Evolutionary conservation across 2,329 filamentous ascomycete genomes (phyloP).

Genomic region (Cercospora janseana): DNA sequence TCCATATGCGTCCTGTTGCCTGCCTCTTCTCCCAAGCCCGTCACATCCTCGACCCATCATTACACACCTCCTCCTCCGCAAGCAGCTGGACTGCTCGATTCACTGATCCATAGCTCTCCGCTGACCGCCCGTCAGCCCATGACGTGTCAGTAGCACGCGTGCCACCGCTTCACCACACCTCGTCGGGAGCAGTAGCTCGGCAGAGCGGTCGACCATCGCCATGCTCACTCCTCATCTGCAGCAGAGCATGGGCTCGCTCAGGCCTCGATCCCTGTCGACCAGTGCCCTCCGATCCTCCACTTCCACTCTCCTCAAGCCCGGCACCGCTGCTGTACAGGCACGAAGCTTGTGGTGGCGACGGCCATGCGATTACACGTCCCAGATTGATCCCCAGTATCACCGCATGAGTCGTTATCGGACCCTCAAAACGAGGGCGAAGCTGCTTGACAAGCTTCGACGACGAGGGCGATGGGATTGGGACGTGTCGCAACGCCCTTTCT

Average conservation of each 20-base stretch:
- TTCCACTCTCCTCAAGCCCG: conserved; percentile 19
- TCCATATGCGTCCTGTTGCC: not conserved
- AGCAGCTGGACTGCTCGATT: not conserved
- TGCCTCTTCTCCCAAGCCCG: not conserved
- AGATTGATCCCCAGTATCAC: conserved; percentile 36
- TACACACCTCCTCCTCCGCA: not conserved
- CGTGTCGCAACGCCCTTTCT: conserved; percentile 28
- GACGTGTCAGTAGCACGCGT: conserved; percentile 6
- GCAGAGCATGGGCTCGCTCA: conserved; percentile 19
- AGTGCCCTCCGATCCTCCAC: conserved; percentile 20
- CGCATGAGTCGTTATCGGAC: conserved; percentile 33
- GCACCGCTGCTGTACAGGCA: conserved; percentile 15
- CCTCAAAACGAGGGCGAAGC: conserved; percentile 34
- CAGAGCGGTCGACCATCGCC: conserved; percentile 2
- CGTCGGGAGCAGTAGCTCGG: conserved; percentile 1
- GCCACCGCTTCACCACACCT: not conserved
- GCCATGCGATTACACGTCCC: conserved; percentile 31
- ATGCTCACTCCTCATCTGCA: conserved; percentile 34
- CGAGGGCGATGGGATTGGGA: conserved; percentile 36
- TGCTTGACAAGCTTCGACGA: conserved; percentile 35
- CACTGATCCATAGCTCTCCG: not conserved
- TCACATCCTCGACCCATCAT: not conserved
- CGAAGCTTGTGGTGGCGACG: conserved; percentile 33
- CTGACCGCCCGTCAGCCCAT: conserved; percentile 2
- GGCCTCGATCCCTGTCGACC: conserved; percentile 21